Base-by-base conservation (phyloP, 768 basidiomycete species). In the Solioccasus polychromus region DNA sequence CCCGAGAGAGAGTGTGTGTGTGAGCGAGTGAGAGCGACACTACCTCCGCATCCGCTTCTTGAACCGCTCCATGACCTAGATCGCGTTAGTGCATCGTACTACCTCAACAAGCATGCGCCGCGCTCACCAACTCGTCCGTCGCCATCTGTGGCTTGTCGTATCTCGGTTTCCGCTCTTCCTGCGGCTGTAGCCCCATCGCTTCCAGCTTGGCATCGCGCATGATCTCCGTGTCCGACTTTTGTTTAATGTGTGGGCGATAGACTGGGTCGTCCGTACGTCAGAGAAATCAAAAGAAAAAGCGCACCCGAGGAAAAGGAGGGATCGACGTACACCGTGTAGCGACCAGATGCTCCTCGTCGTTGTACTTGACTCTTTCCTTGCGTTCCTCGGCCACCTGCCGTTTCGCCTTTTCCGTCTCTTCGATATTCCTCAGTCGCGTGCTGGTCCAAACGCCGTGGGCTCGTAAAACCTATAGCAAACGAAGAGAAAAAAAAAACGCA, bases 321-420 rank as follows among this genome's bases (percentile, higher is more conserved):
- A 31, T 6, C 19, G 37, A 56, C 91, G 59, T 60, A 95, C 94
- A 98, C 55, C 94, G 83, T 7, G 90, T 78, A 9, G 90, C 88
- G 9, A 84, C 85, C 31, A 94, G 80, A 60, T 92, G 89, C 41
- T 83, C 88, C 58, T 92, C 90, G 43, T 92, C 90, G 14, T 71
- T 72, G 20, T 70, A 74, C 47, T 71, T 74, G 59, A 78, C 80
- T 19, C 74, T 70, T 11, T 83, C 80, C 39, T 82, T 76, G 19
- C 80, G 77, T 47, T 80, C 82, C 53, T 92, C 90, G 1, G 82
- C 83, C 19, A 93, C 88, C 10, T 79, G 73, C 1, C 92, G 78
- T 66, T 97, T 98, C 1, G 95, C 95, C 54, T 91, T 95, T 63
- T 98, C 96, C 0, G 95, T 99, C 40, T 93, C 92, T 61, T 96